Evolutionary conservation across 306 rosid genomes (phyloP).

Genomic region (Nissolia schottii): DNA sequence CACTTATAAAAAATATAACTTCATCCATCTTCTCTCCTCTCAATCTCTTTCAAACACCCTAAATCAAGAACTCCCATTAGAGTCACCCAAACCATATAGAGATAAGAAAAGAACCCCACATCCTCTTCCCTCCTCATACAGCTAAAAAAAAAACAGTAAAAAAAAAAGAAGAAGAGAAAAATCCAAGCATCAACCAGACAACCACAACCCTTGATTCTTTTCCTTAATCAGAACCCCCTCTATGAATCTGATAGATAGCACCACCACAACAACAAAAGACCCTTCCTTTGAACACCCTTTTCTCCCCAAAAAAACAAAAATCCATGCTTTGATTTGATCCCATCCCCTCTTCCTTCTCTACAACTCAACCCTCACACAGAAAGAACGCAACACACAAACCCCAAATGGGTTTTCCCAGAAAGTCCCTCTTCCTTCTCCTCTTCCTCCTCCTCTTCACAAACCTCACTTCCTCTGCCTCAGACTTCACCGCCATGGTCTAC

Average conservation of each 20-base stretch:
- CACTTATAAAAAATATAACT: no score
- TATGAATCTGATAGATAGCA: slow-evolving; percentile 16
- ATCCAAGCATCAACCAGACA: not conserved
- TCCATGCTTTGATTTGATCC: slow-evolving; percentile 41
- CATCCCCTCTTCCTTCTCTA: no score
- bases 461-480: slow-evolving; percentile 53
- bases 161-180: not conserved
- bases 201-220: slow-evolving; percentile 8
- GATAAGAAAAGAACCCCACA: not conserved
- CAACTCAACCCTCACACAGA: not conserved
- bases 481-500: slow-evolving; percentile 64
- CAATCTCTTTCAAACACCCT: no score
- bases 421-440: slow-evolving; percentile 31
- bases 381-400: not conserved
- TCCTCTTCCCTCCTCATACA: slow-evolving; percentile 7
- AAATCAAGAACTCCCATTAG: no score
- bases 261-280: not conserved
- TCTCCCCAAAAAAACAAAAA: not conserved
- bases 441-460: slow-evolving; percentile 28
- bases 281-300: not conserved
- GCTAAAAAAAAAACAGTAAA: slow-evolving; percentile 6
- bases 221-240: slow-evolving; percentile 21
- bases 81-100: not conserved
- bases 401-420: slow-evolving; percentile 59
- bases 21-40: no score